These are phyloP conservation scores for Pogostemon cablin DNA, from an alignment of 257 asterid species.

Conservation along the genomic window DNA sequence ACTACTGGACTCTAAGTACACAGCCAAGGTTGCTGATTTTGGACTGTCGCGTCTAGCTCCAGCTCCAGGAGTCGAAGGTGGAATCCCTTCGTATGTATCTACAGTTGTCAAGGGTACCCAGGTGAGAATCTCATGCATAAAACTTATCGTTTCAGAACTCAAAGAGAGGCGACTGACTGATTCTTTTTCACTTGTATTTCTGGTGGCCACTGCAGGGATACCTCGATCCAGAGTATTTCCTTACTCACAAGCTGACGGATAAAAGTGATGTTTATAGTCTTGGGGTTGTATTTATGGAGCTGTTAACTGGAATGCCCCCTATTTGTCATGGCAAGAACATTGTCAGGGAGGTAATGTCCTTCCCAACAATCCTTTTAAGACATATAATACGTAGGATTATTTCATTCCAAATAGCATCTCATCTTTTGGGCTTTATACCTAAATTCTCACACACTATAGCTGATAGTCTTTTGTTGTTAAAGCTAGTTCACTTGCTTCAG, in stretches of 20 bases:
- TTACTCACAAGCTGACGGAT: constrained; percentile 86
- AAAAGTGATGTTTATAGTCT: constrained; percentile 94
- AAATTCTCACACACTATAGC: no score
- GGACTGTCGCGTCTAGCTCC: constrained; percentile 93
- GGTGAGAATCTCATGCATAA: constrained; percentile 43
- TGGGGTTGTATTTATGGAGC: constrained; percentile 87
- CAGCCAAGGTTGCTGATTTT: constrained; percentile 89
- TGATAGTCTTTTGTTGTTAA: background rate
- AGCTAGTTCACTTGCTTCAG: constrained; percentile 40
- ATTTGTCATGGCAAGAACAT: constrained; percentile 90
- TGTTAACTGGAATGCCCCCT: constrained; percentile 86
- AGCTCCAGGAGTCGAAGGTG: constrained; percentile 74
- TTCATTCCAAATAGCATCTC: no score
- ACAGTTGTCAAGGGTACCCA: constrained; percentile 96
- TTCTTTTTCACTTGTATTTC: no score
- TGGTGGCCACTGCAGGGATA: constrained; percentile 61
- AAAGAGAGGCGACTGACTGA: no score
- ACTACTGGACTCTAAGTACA: constrained; percentile 63
- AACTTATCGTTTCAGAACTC: background rate
- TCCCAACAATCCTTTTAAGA: no score
- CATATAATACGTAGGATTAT: no score
- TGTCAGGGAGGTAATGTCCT: constrained; percentile 75
- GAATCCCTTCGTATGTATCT: constrained; percentile 70
- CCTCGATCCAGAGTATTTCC: constrained; percentile 93
- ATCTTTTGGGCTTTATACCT: no score